Evolutionary conservation across 108 stramenopile species (phyloP).

Genomic region (Nitzschia sp.): DNA sequence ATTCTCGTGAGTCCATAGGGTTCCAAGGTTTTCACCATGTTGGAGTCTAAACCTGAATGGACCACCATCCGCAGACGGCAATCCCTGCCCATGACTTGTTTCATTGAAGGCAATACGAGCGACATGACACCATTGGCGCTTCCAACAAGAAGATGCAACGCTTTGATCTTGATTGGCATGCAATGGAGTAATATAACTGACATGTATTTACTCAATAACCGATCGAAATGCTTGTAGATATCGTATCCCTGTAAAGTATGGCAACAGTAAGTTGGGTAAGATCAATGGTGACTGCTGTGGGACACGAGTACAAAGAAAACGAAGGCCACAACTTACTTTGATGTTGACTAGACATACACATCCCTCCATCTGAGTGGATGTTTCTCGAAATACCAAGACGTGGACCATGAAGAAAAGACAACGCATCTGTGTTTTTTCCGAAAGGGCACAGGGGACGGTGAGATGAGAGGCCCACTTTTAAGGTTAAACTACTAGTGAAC

Average conservation of each 20-base stretch:
- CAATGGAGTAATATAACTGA: not conserved
- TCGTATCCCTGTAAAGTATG: not conserved
- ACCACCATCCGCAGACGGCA: not conserved
- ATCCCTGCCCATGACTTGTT: not conserved
- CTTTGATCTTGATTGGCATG: slow-evolving; percentile 12
- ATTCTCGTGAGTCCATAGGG: not conserved
- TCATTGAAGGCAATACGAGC: slow-evolving; percentile 3
- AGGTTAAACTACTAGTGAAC: too few species aligned
- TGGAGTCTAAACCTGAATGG: not conserved
- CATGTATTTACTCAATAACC: not conserved
- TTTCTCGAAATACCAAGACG: not conserved
- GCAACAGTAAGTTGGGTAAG: too few species aligned
- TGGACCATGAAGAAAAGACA: slow-evolving; percentile 13
- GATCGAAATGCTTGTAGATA: slow-evolving; percentile 12
- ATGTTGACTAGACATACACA: slow-evolving; percentile 2
- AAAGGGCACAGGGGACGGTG: too few species aligned
- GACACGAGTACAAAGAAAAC: not conserved
- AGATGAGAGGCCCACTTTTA: too few species aligned
- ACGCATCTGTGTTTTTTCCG: not conserved
- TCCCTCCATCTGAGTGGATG: not conserved
- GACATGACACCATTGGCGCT: slow-evolving; percentile 17
- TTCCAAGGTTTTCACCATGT: not conserved
- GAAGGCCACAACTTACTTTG: not conserved
- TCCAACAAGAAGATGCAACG: not conserved
- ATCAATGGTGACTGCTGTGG: too few species aligned